Base-by-base conservation (phyloP, 768 basidiomycete species). In the Tricholoma matsutake region DNA sequence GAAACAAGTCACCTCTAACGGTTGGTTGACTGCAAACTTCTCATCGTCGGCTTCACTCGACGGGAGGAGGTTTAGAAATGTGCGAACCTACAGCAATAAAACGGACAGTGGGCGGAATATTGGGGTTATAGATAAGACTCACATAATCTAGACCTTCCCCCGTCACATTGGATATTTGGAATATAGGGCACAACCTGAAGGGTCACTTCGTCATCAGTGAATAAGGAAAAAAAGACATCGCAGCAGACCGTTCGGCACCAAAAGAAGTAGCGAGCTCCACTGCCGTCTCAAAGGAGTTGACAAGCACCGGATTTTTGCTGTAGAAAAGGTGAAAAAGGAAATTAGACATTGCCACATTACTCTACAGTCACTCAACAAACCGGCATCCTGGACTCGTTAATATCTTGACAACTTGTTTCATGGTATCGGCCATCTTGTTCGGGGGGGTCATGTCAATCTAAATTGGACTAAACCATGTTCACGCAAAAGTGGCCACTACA, bases 401-500 rank as follows among this genome's bases (percentile, higher is more conserved):
- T 41, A 98, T 94, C 78, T 97, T 99, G 8, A 86, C 83, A 0
- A 98, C 89, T 76, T 98, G 96, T 68, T 91, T 93, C 47, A 91
- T 81, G 0, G 96, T 98, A 73, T 96, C 91, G n/a, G 85, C 86
- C 53, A 95, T 83, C 32, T 96, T 88, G 63, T 96, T 92, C 10
- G 89, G 82, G 5, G 97, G 97, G 0, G 96, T 98, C 96, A 97
- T 98, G 72, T 98, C 97, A 68, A 97, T 91, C 94, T 89, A 52
- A 16, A 58, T 28, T n/a, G n/a, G 32, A 60, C 22, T 18, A 20
- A 20, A 51, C 55, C 10, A 45, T 37, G n/a, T 43, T 31, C 11
- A 9, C 59, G 37, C 18, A 45, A 51, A 2, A 32, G n/a, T n/a
- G 31, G 7, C 8, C 1, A n/a, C n/a, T 28, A 11, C 5, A 35